Evolutionary conservation across 2,329 filamentous ascomycete species (phyloP).

Genomic region (Coniochaeta prunicola): DNA sequence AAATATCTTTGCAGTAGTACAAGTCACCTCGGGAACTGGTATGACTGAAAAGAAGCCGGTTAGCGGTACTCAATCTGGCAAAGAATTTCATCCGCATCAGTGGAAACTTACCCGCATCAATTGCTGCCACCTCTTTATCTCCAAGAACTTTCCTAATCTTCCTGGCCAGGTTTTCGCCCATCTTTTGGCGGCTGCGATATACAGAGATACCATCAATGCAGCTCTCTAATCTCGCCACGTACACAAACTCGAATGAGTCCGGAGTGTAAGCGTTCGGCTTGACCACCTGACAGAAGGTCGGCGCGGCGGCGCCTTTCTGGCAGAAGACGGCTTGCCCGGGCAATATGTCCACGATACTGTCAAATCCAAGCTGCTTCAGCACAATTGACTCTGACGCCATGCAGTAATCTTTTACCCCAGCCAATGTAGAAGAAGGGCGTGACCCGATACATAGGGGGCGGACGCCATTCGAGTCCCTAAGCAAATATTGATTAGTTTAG

Average conservation of each 20-base stretch:
- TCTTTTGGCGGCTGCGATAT: too few species aligned
- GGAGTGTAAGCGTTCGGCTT: conserved; percentile 64
- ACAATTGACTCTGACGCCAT: conserved; percentile 86
- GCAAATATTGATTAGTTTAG: neutral
- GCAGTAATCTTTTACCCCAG: conserved; percentile 73
- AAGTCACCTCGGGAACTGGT: too few species aligned
- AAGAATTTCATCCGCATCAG: too few species aligned
- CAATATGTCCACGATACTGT: conserved; percentile 66
- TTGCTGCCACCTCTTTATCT: too few species aligned
- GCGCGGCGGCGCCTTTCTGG: conserved; percentile 60
- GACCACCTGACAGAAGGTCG: conserved; percentile 70
- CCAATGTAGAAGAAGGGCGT: conserved; percentile 55
- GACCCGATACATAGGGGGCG: conserved; percentile 75
- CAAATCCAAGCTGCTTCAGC: conserved; percentile 73
- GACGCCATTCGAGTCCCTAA: conserved; percentile 66
- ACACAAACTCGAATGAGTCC: conserved; percentile 81
- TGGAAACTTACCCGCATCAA: too few species aligned
- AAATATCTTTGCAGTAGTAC: too few species aligned
- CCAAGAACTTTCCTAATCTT: too few species aligned
- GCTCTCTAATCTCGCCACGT: too few species aligned
- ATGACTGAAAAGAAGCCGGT: too few species aligned
- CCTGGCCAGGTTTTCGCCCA: too few species aligned
- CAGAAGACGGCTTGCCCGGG: conserved; percentile 84
- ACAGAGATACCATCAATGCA: too few species aligned
- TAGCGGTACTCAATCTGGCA: too few species aligned